Evolutionary conservation across 345 rosid species (phyloP).

Genomic region (Turritis glabra): DNA sequence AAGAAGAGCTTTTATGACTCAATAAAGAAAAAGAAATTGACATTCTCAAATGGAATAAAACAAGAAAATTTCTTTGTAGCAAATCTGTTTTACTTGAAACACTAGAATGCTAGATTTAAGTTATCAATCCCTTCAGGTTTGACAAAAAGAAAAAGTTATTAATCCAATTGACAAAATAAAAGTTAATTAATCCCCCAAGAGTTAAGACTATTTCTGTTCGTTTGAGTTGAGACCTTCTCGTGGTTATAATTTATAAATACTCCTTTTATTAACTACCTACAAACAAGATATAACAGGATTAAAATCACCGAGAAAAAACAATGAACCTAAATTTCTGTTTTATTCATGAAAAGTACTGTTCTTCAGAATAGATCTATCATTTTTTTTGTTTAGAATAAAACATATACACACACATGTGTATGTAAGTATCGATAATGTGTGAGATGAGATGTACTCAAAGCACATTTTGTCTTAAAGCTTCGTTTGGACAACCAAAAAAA

Average conservation of each 20-base stretch:
- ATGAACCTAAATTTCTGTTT: not conserved
- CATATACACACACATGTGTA: not conserved
- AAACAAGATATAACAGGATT: not conserved
- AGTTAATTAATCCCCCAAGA: not conserved
- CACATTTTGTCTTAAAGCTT: conserved; percentile 22
- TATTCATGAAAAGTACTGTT: not conserved
- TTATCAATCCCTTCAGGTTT: not conserved
- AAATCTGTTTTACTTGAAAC: not conserved
- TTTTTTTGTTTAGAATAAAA: not conserved
- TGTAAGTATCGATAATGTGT: not conserved
- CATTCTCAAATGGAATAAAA: not conserved
- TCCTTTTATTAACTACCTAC: not conserved
- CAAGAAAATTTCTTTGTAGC: not conserved
- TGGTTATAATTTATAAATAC: not conserved
- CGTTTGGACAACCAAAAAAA: not conserved
- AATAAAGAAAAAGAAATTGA: not conserved
- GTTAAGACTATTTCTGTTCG: too few species aligned
- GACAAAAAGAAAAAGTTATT: too few species aligned
- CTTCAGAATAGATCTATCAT: not conserved
- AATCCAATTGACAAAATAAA: not conserved
- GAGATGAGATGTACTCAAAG: conserved; percentile 2
- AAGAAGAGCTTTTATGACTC: conserved; percentile 28
- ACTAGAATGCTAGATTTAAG: not conserved
- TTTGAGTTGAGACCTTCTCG: too few species aligned
- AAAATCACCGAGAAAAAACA: not conserved